These are phyloP conservation scores for Cydonia oblonga DNA, from an alignment of 331 rosid genomes.

Conservation along the genomic window DNA sequence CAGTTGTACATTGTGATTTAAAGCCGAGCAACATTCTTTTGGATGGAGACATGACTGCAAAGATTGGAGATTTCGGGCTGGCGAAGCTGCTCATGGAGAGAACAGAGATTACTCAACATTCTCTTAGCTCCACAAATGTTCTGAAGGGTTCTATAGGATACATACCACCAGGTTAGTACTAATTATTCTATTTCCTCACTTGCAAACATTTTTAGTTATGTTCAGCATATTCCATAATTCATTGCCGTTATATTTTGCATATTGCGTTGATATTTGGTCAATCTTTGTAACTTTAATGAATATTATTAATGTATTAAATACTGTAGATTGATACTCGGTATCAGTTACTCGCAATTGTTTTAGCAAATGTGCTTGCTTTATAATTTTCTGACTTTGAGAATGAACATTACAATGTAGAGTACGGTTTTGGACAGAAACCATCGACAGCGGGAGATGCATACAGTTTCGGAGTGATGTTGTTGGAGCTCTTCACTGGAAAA, in stretches of 20 bases:
- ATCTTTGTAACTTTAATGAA: not conserved
- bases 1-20: slow-evolving; percentile 61
- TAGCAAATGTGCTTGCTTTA: not conserved
- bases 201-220: not conserved
- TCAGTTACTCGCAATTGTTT: not conserved
- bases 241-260: not conserved
- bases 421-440: slow-evolving; percentile 54
- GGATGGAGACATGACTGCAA: slow-evolving; percentile 45
- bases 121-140: slow-evolving; percentile 36
- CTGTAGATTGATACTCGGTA: not conserved
- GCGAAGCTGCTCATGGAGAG: slow-evolving; percentile 42
- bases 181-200: not conserved
- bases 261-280: not conserved
- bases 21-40: slow-evolving; percentile 69
- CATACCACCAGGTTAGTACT: slow-evolving; percentile 52
- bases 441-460: slow-evolving; percentile 56
- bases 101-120: slow-evolving; percentile 13
- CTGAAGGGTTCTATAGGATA: slow-evolving; percentile 62
- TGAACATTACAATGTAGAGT: slow-evolving; percentile 30
- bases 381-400: not conserved
- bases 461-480: slow-evolving; percentile 51
- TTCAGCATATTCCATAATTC: not conserved
- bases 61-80: slow-evolving; percentile 69
- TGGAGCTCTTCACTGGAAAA: slow-evolving; percentile 49
- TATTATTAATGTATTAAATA: not conserved